Evolutionary conservation across 1,139 yeast species (phyloP).

Genomic region (Waltiozyma sp.): DNA sequence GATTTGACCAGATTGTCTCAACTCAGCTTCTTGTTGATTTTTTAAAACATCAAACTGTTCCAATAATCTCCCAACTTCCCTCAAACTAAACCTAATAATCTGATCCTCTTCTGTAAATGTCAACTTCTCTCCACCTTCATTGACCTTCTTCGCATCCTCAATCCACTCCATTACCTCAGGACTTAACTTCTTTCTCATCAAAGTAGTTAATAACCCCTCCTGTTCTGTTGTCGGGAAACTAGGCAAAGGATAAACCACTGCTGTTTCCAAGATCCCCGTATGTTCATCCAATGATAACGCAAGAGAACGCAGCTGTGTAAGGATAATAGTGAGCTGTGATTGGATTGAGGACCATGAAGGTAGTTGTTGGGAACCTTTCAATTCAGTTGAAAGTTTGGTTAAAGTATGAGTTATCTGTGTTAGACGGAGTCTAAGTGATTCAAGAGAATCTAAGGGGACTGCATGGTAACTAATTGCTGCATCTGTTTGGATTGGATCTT

Average conservation of each 20-base stretch:
- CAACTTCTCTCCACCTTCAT: constrained; percentile 18
- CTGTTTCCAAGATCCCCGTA: constrained; percentile 44
- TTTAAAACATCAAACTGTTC: constrained; percentile 39
- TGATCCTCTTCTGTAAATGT: constrained; percentile 35
- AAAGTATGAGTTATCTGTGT: constrained; percentile 41
- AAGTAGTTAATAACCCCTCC: constrained; percentile 70
- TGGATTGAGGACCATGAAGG: constrained; percentile 45
- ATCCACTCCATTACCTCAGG: constrained; percentile 93
- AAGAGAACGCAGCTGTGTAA: constrained; percentile 72
- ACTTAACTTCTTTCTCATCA: constrained; percentile 72
- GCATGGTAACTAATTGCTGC: constrained; percentile 16
- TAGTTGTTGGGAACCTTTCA: constrained; percentile 23
- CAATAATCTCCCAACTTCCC: constrained; percentile 32
- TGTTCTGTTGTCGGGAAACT: constrained; percentile 78
- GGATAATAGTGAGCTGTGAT: constrained; percentile 70
- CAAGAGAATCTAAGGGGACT: constrained; percentile 50
- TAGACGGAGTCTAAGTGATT: constrained; percentile 46
- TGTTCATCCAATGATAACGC: constrained; percentile 56
- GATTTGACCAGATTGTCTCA: background rate
- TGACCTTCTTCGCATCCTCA: constrained; percentile 38
- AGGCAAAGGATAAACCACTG: constrained; percentile 77
- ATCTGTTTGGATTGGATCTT: background rate
- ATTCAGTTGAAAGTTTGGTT: constrained; percentile 31
- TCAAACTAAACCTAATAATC: constrained; percentile 40
- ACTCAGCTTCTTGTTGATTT: constrained; percentile 35